Evolutionary conservation across 352 stramenopile species (phyloP).

Genomic region (Phytophthora fragariaefolia): DNA sequence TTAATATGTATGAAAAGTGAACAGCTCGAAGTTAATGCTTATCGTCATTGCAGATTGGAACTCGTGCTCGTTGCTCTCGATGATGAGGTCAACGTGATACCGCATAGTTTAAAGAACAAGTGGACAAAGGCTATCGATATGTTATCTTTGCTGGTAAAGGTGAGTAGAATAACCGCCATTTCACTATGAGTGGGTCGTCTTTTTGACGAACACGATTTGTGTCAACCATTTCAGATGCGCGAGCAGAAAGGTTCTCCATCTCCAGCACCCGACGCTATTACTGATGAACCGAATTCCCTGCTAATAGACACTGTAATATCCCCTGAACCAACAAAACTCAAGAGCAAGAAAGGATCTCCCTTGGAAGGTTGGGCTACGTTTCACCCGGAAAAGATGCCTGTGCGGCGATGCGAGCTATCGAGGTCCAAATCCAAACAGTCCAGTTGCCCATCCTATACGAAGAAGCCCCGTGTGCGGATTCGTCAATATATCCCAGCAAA

Average conservation of each 20-base stretch:
- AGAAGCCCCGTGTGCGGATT: constrained; percentile 27
- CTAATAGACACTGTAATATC: constrained; percentile 1
- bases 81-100: constrained; percentile 15
- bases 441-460: not conserved
- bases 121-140: constrained; percentile 30
- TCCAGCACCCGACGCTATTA: not conserved
- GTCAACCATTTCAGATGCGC: constrained; percentile 20
- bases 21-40: not conserved
- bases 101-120: constrained; percentile 11
- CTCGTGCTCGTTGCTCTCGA: constrained; percentile 31
- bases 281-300: not conserved
- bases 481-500: constrained; percentile 23
- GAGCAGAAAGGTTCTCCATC: constrained; percentile 4
- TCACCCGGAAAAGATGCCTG: constrained; percentile 57
- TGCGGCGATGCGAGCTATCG: constrained; percentile 12
- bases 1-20: too few relatives aligned
- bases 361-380: constrained; percentile 57
- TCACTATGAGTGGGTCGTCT: too few relatives aligned
- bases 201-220: too few relatives aligned
- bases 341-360: constrained; percentile 16
- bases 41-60: too few relatives aligned
- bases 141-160: constrained; percentile 24
- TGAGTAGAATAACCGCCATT: not conserved
- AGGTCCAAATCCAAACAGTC: constrained; percentile 15
- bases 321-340: constrained; percentile 4